These are phyloP conservation scores for Brettanomyces custersianus DNA, from an alignment of 805 yeast genomes.

Conservation along the genomic window DNA sequence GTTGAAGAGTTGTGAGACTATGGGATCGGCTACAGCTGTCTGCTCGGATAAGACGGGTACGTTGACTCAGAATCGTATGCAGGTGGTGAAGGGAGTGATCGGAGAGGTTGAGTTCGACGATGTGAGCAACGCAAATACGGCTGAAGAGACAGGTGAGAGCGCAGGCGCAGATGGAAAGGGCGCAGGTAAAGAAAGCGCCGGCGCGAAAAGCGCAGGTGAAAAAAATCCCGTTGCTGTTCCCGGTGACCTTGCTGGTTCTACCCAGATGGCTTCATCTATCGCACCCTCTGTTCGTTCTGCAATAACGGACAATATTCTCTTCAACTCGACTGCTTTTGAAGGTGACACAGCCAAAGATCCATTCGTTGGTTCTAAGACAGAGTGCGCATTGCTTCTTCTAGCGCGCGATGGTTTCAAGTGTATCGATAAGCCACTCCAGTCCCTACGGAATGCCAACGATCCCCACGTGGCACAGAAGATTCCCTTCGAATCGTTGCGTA, in stretches of 20 bases:
- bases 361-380: slow-evolving; percentile 89
- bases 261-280: not conserved
- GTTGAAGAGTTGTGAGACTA: slow-evolving; percentile 88
- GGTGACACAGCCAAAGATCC: slow-evolving; percentile 43
- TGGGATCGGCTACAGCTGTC: slow-evolving; percentile 97
- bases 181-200: not conserved
- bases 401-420: slow-evolving; percentile 51
- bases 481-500: slow-evolving; percentile 88
- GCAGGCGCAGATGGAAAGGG: not conserved
- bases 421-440: slow-evolving; percentile 35
- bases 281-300: slow-evolving; percentile 16
- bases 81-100: slow-evolving; percentile 69
- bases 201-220: not conserved
- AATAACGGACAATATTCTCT: slow-evolving; percentile 47
- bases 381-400: slow-evolving; percentile 71
- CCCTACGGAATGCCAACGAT: slow-evolving; percentile 29
- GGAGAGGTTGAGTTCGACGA: slow-evolving; percentile 52
- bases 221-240: too few species aligned
- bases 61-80: slow-evolving; percentile 87
- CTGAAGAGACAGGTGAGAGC: too few species aligned
- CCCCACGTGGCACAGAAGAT: slow-evolving; percentile 53
- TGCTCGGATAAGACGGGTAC: slow-evolving; percentile 99
- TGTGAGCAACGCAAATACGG: not conserved
- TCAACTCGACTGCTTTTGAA: slow-evolving; percentile 90
- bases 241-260: not conserved